A percentile compares a stretch with the other conserved stretches of the same genome.
Evolutionary conservation across 129 eudicot genomes (phyloP).

Genomic region (Oenanthe sinensis): DNA sequence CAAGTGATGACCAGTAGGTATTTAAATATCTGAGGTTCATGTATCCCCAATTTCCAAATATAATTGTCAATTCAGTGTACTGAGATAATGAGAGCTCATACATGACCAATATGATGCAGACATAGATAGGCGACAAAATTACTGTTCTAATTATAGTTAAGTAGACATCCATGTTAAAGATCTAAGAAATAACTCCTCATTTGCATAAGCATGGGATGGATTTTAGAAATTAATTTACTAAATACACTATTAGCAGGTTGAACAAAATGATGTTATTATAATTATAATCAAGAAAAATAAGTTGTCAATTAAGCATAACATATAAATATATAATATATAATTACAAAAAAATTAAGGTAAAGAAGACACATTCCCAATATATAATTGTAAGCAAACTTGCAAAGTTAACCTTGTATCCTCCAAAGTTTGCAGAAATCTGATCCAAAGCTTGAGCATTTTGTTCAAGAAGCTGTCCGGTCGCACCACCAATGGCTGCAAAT

Average conservation of each 20-base stretch:
- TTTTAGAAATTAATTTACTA: background rate
- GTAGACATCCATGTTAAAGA: background rate
- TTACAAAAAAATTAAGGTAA: background rate
- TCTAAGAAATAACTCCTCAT: background rate
- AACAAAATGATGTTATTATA: background rate
- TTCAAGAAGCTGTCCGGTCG: conserved; percentile 21
- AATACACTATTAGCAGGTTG: background rate
- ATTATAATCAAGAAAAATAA: background rate
- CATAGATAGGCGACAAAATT: background rate
- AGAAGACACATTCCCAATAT: background rate
- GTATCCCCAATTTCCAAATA: background rate
- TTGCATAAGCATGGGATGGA: background rate
- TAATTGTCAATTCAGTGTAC: background rate
- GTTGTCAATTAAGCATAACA: background rate
- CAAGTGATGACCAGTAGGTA: background rate
- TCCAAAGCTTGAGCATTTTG: conserved; percentile 19
- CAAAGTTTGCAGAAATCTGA: conserved; percentile 18
- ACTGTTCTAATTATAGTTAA: background rate
- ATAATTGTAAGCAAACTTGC: background rate
- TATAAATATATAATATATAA: too few species aligned
- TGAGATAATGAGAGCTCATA: background rate
- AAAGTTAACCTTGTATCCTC: conserved; percentile 5
- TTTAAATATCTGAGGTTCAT: background rate
- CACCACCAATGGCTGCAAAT: conserved; percentile 17
- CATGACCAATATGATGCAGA: background rate